Evolutionary conservation across 495 filamentous ascomycete genomes (phyloP).

Genomic region (Chlorociboria aeruginascens): DNA sequence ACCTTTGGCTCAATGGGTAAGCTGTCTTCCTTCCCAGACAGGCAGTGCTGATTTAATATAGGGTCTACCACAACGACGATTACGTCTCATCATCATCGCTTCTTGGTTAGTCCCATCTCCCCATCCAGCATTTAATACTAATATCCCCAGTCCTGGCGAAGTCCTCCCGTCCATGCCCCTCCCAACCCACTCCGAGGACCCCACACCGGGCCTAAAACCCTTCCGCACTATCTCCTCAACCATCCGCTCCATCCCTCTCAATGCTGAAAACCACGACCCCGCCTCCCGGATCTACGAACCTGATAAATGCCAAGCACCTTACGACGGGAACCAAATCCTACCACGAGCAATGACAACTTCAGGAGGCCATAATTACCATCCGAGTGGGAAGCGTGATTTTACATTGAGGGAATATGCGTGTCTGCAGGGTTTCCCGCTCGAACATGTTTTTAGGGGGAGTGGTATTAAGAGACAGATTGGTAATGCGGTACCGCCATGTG

Average conservation of each 20-base stretch:
- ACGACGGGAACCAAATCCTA: slow-evolving; percentile 36
- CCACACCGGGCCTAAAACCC: slow-evolving; percentile 18
- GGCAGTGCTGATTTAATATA: slow-evolving; percentile 25
- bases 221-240: slow-evolving; percentile 33
- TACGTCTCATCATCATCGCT: slow-evolving; percentile 65
- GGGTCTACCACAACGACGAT: slow-evolving; percentile 48
- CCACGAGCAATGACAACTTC: slow-evolving; percentile 55
- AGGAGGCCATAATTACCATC: slow-evolving; percentile 62
- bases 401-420: slow-evolving; percentile 64
- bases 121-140: not conserved
- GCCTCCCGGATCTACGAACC: slow-evolving; percentile 10
- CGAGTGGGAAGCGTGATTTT: slow-evolving; percentile 50
- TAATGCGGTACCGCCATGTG: slow-evolving; percentile 67
- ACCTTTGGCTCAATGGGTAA: slow-evolving; percentile 29
- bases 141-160: slow-evolving; percentile 54
- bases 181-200: slow-evolving; percentile 47
- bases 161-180: slow-evolving; percentile 55
- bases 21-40: not conserved
- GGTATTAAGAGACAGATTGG: slow-evolving; percentile 56
- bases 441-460: slow-evolving; percentile 44
- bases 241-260: slow-evolving; percentile 27
- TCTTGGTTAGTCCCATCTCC: slow-evolving; percentile 44
- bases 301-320: slow-evolving; percentile 19
- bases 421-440: slow-evolving; percentile 61
- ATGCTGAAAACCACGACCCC: slow-evolving; percentile 33